Base-by-base conservation (phyloP, 2,329 filamentous ascomycete genomes). In the Pseudogymnoascus verrucosus region DNA sequence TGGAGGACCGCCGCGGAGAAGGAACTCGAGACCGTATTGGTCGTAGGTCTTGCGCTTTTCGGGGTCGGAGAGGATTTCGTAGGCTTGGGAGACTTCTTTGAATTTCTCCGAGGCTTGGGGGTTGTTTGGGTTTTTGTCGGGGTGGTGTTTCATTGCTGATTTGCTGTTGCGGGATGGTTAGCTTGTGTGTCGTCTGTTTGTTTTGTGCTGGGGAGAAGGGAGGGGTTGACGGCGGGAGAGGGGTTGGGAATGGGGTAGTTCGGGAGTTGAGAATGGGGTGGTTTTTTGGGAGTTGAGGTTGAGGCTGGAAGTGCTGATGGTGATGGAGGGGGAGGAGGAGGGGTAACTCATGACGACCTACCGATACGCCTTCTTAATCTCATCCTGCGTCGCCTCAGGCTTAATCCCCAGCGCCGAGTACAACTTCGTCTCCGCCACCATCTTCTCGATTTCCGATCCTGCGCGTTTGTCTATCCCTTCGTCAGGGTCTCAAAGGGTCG, bases 1-100 rank as follows among this genome's bases (percentile, higher is more conserved):
- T 36, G 90, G 86, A 7, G 84, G 80, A 31, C 91, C 92, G 60
- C 93, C 93, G 60, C 89, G 88, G 34, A 96, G 82, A 61, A 99
- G 83, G 78, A 93, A 96, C 71, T 98, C 95, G 66, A 98, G 88
- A 66, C 95, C 95, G 76, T 88, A 98, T 74, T 93, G 88, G 75
- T 99, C 95, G 75, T 99, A 99, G 44, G 88, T 88, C 77, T 96
- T 95, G 72, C 95, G 89, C 79, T 99, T 99, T 75, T 98, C 93
- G 65, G 93, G 93, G 72, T 99, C 95, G 66, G 91, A 96, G 2
- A 99, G 87, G 70, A 99, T 96, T 78, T 99, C 95, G 79, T 97
- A 99, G 64, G 95, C 95, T 79, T 98, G 93, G 1, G 92, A 96
- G 68, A 92, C 90, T 76, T 98, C 95, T 79, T 99, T 99, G 83